Base-by-base conservation (phyloP, 371 early-diverging fungal genomes). In the Massospora cicadina region DNA sequence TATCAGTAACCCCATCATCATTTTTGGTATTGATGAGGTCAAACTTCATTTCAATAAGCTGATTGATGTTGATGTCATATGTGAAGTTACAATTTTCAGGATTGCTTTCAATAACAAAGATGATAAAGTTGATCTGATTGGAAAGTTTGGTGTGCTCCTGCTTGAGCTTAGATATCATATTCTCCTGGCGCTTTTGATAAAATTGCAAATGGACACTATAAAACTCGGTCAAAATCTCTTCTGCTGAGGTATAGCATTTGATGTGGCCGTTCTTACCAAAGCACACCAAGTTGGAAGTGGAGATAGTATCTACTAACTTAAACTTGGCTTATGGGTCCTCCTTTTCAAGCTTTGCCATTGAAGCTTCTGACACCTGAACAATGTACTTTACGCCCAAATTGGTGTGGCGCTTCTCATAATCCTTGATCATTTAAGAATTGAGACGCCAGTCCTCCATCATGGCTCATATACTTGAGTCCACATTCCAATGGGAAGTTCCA, bases 401-500 rank as follows among this genome's bases (percentile, higher is more conserved):
- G 1, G 90, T 86, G 53, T 89, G 87, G 71, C 93, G 87, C 63
- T 90, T 88, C 54, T 78, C 82, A 68, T 79, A 91, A 69, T 88
- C 87, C 76, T 77, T 56, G 2, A 27, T 27, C 2, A 23, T 58
- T 21, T 13, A 24, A 1, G 69, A 73, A 1, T 82, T 81, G 23
- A 74, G 54, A 65, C 85, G 69, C 79, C 84, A 83, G 17, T 70
- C 65, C 64, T 95, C 95, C 23, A 99, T 73, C 67, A 81, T 77
- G 59, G 94, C 88, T 97, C 98, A 79, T 95, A 99, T 1, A 71
- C 75, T 58, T 96, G 88, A 0, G 98, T 99, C 99, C 99, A 99
- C 2, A 76, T 70, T 43, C 91, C 83, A 30, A 99, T 78, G 0
- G 99, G 99, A 21, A 99, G 79, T 75, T 99, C 99, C 0, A 89